These are phyloP conservation scores for Thamnidium elegans DNA, from an alignment of 192 early-diverging fungal species.

Conservation along the genomic window DNA sequence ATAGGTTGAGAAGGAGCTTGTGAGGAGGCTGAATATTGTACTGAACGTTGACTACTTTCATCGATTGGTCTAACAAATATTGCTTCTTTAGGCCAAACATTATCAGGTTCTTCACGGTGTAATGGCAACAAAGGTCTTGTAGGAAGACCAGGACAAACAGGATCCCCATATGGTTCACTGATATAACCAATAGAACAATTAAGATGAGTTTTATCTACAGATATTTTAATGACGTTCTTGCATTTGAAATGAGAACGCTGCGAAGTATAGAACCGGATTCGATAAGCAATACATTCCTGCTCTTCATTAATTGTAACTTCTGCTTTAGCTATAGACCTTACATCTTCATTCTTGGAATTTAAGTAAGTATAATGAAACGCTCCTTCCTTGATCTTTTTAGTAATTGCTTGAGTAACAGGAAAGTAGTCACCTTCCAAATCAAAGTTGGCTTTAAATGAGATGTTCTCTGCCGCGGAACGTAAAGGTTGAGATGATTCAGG, in stretches of 20 bases:
- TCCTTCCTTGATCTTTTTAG: not conserved
- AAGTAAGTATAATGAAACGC: slow-evolving; percentile 24
- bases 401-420: not conserved
- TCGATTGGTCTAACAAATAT: not conserved
- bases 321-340: slow-evolving; percentile 3
- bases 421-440: not conserved
- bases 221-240: not conserved
- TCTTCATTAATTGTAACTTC: slow-evolving; percentile 13
- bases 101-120: not conserved
- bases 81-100: slow-evolving; percentile 3
- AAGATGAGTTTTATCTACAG: not conserved
- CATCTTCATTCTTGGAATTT: slow-evolving; percentile 1
- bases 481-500: not conserved
- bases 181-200: slow-evolving; percentile 5
- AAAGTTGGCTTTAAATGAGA: no score
- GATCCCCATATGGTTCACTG: not conserved
- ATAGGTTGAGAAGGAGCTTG: not conserved
- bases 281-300: not conserved
- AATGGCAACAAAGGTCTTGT: not conserved
- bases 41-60: not conserved
- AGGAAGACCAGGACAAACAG: slow-evolving; percentile 6
- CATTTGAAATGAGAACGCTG: not conserved
- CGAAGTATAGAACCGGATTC: not conserved
- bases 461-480: not conserved
- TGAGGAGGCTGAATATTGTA: not conserved